Conservation (phyloP, 1,284 basidiomycete genomes). For the Lignosus rhinocerotis region DNA sequence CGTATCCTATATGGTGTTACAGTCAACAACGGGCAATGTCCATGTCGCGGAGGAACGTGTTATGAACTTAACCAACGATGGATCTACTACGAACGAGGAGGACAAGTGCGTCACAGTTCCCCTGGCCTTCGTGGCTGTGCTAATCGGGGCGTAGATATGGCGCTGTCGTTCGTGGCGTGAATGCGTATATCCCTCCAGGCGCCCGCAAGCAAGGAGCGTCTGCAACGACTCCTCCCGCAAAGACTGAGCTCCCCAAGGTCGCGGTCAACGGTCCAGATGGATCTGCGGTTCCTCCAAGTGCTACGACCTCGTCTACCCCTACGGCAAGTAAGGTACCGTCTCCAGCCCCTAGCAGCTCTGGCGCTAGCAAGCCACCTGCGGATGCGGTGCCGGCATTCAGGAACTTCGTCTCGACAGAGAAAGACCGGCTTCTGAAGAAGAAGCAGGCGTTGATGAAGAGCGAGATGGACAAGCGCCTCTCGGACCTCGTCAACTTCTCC, state of each 20-base stretch:
- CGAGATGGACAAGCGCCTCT: constrained; percentile 91
- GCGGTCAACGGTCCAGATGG: constrained; percentile 74
- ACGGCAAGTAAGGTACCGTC: constrained; percentile 57
- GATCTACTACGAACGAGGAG: constrained; percentile 81
- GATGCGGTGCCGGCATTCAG: constrained; percentile 80
- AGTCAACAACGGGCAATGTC: constrained; percentile 73
- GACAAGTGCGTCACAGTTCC: constrained; percentile 68
- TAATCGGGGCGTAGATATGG: constrained; percentile 67
- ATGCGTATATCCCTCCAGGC: constrained; percentile 92
- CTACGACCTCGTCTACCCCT: constrained; percentile 17
- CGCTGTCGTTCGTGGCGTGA: constrained; percentile 85
- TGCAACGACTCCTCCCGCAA: constrained; percentile 37
- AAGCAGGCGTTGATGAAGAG: constrained; percentile 87
- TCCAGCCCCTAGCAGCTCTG: constrained; percentile 36
- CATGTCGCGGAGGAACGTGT: constrained; percentile 93
- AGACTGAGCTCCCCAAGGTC: constrained; percentile 65
- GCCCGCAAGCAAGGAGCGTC: constrained; percentile 55
- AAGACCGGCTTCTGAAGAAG: constrained; percentile 86
- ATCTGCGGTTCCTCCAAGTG: constrained; percentile 33
- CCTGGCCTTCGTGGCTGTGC: constrained; percentile 17
- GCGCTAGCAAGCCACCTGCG: constrained; percentile 51
- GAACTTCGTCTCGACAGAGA: constrained; percentile 88
- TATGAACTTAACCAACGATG: constrained; percentile 63
- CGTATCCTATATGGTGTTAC: neutral
- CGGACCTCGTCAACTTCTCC: constrained; percentile 91